phyloP scores from a whole-genome alignment of 2,329 filamentous ascomycete species.

The Cryphonectria nitschkei region DNA sequence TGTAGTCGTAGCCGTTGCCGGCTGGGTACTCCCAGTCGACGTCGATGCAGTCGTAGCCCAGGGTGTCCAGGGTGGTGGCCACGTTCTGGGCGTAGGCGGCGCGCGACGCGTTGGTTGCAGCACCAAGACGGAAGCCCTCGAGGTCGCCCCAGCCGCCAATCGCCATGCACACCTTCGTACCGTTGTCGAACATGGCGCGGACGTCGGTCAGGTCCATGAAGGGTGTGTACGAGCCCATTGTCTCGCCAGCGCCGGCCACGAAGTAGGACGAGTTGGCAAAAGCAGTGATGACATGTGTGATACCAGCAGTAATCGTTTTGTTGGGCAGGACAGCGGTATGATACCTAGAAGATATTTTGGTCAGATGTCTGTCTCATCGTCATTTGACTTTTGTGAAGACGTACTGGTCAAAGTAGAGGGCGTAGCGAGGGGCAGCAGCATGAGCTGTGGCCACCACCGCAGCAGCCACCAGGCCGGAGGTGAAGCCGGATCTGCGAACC shows the following conservation, averaged over 20 bases:
- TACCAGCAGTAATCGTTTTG: slow-evolving; percentile 41
- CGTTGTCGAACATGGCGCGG: slow-evolving; percentile 54
- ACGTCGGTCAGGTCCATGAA: slow-evolving; percentile 57
- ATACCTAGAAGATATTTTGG: neutral
- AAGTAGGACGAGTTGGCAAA: slow-evolving; percentile 58
- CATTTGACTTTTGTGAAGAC: neutral
- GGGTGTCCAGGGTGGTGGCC: slow-evolving; percentile 53
- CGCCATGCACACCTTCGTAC: slow-evolving; percentile 64
- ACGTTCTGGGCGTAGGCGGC: slow-evolving; percentile 61
- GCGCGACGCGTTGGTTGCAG: slow-evolving; percentile 51
- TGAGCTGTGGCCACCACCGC: slow-evolving; percentile 2
- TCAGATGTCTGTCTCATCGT: neutral
- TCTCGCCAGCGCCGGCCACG: slow-evolving; percentile 46
- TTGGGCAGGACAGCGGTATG: slow-evolving; percentile 22
- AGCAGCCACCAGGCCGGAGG: slow-evolving; percentile 17
- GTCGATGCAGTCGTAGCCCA: slow-evolving; percentile 64
- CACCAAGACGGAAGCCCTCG: slow-evolving; percentile 55
- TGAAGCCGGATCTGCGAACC: slow-evolving; percentile 16
- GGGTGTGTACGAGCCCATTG: slow-evolving; percentile 49
- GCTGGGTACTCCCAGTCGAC: slow-evolving; percentile 71
- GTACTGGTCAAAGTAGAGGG: slow-evolving; percentile 28
- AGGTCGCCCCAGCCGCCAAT: slow-evolving; percentile 70
- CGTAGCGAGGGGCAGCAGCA: slow-evolving; percentile 22
- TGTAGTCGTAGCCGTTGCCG: slow-evolving; percentile 74
- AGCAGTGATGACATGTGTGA: slow-evolving; percentile 59